These are phyloP conservation scores for Spatholobus suberectus DNA, from an alignment of 306 rosid genomes.

Conservation along the genomic window DNA sequence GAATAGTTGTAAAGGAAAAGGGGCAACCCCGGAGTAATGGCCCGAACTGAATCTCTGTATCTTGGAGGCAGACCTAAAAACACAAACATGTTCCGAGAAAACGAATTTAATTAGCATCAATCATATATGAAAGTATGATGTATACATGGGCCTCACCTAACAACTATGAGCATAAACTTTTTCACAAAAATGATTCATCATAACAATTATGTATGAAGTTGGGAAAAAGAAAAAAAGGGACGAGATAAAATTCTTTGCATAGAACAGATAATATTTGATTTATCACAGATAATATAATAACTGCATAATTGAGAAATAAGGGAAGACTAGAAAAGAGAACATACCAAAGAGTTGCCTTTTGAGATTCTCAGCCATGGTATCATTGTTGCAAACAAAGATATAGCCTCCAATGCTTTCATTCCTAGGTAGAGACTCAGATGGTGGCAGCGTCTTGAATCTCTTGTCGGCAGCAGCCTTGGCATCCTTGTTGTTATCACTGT, in stretches of 20 bases:
- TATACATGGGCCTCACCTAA: not conserved
- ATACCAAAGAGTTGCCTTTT: conserved; percentile 89
- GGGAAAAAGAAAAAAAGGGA: not conserved
- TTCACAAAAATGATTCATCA: not conserved
- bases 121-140: not conserved
- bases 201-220: not conserved
- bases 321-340: not conserved
- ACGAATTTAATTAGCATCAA: conserved; percentile 7
- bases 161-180: not conserved
- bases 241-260: not conserved
- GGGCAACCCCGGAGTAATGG: conserved; percentile 96
- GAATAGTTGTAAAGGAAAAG: conserved; percentile 98
- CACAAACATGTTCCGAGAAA: not conserved
- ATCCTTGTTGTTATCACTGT: conserved; percentile 46
- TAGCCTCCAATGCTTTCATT: conserved; percentile 94
- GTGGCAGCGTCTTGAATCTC: conserved; percentile 90
- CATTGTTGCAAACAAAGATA: conserved; percentile 96
- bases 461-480: conserved; percentile 60
- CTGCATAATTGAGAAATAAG: not conserved
- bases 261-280: no score
- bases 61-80: conserved; percentile 90
- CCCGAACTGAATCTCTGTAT: conserved; percentile 93
- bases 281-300: not conserved
- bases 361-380: conserved; percentile 97
- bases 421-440: conserved; percentile 88